Percentiles rank a stretch among this genome's conserved stretches.
Conservation (phyloP, 2,329 filamentous ascomycete genomes). For the Stemphylium lycopersici region DNA sequence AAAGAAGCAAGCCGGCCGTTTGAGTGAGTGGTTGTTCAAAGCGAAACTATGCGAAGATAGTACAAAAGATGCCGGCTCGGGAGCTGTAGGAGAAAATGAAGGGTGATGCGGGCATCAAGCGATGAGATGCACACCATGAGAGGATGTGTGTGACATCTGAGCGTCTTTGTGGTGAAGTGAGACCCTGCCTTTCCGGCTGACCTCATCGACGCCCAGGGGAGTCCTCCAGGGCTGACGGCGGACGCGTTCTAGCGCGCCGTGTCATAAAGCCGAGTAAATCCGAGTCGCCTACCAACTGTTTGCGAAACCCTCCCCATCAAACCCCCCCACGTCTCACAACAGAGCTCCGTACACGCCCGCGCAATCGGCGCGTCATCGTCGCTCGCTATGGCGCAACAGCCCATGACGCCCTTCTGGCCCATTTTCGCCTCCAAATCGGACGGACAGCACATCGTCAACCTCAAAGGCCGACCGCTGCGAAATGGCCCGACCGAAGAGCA, state of each 20-base stretch:
- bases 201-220: background rate
- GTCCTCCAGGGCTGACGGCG: background rate
- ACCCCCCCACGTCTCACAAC: background rate
- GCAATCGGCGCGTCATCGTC: slow-evolving; percentile 10
- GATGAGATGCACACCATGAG: background rate
- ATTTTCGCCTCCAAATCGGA: slow-evolving; percentile 57
- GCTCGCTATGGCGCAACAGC: slow-evolving; percentile 39
- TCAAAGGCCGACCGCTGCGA: slow-evolving; percentile 56
- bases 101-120: slow-evolving; percentile 6
- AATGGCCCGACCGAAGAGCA: slow-evolving; percentile 61
- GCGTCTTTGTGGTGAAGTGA: slow-evolving; percentile 10
- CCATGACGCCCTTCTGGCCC: slow-evolving; percentile 55
- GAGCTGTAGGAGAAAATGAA: background rate
- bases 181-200: background rate
- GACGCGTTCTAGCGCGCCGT: slow-evolving; percentile 13
- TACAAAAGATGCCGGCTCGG: background rate
- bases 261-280: slow-evolving; percentile 4
- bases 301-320: background rate
- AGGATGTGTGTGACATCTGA: background rate
- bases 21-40: background rate
- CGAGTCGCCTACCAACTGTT: background rate
- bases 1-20: slow-evolving; percentile 3
- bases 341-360: background rate
- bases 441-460: slow-evolving; percentile 57
- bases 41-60: background rate